phyloP scores from a whole-genome alignment of 2,329 filamentous ascomycete genomes.

The Cercospora janseana region DNA sequence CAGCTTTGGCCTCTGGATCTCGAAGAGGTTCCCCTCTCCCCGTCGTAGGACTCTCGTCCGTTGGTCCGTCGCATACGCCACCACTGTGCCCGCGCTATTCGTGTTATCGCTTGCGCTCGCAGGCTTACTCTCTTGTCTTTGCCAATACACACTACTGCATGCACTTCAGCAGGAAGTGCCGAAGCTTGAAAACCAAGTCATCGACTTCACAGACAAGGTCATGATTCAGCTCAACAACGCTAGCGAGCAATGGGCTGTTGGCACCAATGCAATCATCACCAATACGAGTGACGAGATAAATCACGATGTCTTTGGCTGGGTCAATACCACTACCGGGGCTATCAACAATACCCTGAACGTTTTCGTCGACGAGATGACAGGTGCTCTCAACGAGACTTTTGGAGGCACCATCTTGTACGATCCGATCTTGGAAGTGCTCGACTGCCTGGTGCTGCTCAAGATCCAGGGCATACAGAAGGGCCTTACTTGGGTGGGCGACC shows the following conservation, averaged over 20 bases:
- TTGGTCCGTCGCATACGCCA: conserved; percentile 86
- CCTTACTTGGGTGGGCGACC: conserved; percentile 87
- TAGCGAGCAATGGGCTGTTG: conserved; percentile 71
- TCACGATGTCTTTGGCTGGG: conserved; percentile 79
- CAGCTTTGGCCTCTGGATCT: conserved; percentile 66
- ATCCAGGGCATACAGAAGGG: conserved; percentile 79
- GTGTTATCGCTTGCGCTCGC: conserved; percentile 78
- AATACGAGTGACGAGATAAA: conserved; percentile 72
- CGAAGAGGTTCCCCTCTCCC: conserved; percentile 61
- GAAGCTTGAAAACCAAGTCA: conserved; percentile 69
- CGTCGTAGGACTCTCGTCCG: conserved; percentile 70
- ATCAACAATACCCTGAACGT: conserved; percentile 81
- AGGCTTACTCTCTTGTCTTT: conserved; percentile 77
- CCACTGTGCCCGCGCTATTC: conserved; percentile 79
- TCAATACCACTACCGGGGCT: conserved; percentile 75
- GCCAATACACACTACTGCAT: conserved; percentile 75
- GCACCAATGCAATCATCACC: conserved; percentile 70
- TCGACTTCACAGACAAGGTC: conserved; percentile 75
- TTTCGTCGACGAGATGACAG: conserved; percentile 75
- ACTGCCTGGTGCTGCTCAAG: conserved; percentile 87
- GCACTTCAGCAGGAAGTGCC: conserved; percentile 74
- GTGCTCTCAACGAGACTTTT: conserved; percentile 73
- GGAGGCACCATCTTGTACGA: conserved; percentile 76
- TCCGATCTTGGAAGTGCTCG: conserved; percentile 74
- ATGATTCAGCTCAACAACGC: conserved; percentile 69